Percentiles rank a stretch among this genome's conserved stretches.
phyloP scores from a whole-genome alignment of 2,329 filamentous ascomycete species.

The Coniella vitis region DNA sequence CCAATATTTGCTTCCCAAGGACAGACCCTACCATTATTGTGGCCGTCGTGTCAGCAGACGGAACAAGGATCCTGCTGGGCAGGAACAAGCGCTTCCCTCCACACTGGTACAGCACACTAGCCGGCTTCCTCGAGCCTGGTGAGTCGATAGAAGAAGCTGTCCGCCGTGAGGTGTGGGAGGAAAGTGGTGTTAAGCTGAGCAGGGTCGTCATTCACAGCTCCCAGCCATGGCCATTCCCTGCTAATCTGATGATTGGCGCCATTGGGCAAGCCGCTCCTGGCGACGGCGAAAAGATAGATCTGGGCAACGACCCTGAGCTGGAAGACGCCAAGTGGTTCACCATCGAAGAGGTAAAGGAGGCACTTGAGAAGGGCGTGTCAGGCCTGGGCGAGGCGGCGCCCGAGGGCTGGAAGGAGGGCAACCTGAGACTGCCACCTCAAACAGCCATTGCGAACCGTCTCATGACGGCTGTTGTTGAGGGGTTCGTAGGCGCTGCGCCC shows the following conservation, averaged over 20 bases:
- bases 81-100: constrained; percentile 77
- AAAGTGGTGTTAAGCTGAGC: constrained; percentile 69
- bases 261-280: constrained; percentile 77
- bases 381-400: constrained; percentile 58
- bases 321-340: constrained; percentile 85
- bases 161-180: constrained; percentile 78
- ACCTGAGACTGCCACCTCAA: constrained; percentile 69
- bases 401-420: constrained; percentile 66
- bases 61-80: constrained; percentile 72
- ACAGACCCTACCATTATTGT: constrained; percentile 96
- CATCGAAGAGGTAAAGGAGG: constrained; percentile 72
- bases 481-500: constrained; percentile 53
- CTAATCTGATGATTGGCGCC: constrained; percentile 79
- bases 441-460: constrained; percentile 92
- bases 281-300: constrained; percentile 67
- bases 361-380: constrained; percentile 60
- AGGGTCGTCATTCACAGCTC: constrained; percentile 76
- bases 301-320: constrained; percentile 86
- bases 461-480: constrained; percentile 70
- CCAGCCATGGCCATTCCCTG: constrained; percentile 83
- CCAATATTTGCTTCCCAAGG: constrained; percentile 85
- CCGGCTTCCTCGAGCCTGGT: constrained; percentile 78
- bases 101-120: constrained; percentile 82
- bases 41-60: constrained; percentile 77
- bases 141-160: constrained; percentile 83